Conservation (phyloP, 495 filamentous ascomycete species). For the Penicillium paradoxum region DNA sequence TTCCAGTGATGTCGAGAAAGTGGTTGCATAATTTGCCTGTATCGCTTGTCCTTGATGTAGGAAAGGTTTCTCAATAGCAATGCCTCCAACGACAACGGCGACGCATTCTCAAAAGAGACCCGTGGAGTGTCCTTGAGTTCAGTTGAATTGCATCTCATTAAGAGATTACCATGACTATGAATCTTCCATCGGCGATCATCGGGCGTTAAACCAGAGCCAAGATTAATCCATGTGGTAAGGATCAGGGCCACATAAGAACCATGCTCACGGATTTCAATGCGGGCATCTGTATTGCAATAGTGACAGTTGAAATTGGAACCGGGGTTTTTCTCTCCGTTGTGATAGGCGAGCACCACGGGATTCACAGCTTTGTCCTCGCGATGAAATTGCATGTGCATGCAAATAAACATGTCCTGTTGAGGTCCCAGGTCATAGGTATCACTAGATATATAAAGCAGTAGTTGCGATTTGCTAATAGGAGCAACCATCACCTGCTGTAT, state of each 20-base stretch:
- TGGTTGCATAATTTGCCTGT: background rate
- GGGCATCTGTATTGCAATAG: background rate
- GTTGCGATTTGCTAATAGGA: background rate
- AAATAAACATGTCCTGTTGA: background rate
- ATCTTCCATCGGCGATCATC: background rate
- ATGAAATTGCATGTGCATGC: background rate
- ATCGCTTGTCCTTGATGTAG: background rate
- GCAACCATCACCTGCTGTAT: background rate
- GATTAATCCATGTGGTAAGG: slow-evolving; percentile 4
- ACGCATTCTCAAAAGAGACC: slow-evolving; percentile 2
- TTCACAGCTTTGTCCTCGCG: background rate
- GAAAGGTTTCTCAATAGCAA: slow-evolving; percentile 2
- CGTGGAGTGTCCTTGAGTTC: background rate
- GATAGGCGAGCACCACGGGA: background rate
- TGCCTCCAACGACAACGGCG: background rate
- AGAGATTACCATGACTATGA: background rate
- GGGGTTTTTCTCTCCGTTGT: background rate
- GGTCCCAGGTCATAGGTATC: background rate
- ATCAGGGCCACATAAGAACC: background rate
- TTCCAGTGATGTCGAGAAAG: background rate
- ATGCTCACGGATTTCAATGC: background rate
- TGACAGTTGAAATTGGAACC: background rate
- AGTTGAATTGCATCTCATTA: background rate
- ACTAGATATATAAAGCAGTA: background rate
- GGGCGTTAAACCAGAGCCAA: background rate